phyloP scores from a whole-genome alignment of 2,329 filamentous ascomycete genomes.

The Colletotrichum cuscutae region DNA sequence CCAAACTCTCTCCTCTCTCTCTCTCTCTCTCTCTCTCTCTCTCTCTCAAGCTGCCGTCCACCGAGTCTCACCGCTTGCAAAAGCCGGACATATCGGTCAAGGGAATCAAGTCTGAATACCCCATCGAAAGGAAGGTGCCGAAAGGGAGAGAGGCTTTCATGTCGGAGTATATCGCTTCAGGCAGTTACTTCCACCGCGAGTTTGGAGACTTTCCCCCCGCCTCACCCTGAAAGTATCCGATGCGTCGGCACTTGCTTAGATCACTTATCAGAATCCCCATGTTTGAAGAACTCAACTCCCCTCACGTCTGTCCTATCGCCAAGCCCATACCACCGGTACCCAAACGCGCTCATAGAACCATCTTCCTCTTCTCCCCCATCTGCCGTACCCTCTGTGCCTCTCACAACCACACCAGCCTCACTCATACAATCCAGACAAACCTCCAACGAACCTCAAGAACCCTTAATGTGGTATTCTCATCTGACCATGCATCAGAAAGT shows the following conservation, averaged over 20 bases:
- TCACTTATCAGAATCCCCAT: neutral
- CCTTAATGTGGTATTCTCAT: neutral
- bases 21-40: neutral
- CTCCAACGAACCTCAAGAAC: neutral
- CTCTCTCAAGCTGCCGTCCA: neutral
- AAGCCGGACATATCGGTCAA: neutral
- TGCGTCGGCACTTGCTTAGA: neutral
- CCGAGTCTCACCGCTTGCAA: neutral
- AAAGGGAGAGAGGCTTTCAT: neutral
- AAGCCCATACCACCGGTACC: neutral
- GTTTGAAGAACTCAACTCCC: neutral
- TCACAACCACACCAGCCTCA: no score
- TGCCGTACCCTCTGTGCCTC: no score
- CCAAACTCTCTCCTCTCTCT: neutral
- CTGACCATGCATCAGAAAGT: neutral
- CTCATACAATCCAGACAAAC: neutral
- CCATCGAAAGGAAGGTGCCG: neutral
- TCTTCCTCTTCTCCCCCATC: neutral
- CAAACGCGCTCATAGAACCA: neutral
- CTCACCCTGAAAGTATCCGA: neutral
- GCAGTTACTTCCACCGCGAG: neutral
- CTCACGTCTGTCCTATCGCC: neutral
- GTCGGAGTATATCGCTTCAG: neutral
- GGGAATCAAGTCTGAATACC: neutral
- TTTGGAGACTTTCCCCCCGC: neutral